A percentile compares a stretch with the other conserved stretches of the same genome.
Conservation (phyloP, 495 filamentous ascomycete species). For the Trichocladium uniseriatum region DNA sequence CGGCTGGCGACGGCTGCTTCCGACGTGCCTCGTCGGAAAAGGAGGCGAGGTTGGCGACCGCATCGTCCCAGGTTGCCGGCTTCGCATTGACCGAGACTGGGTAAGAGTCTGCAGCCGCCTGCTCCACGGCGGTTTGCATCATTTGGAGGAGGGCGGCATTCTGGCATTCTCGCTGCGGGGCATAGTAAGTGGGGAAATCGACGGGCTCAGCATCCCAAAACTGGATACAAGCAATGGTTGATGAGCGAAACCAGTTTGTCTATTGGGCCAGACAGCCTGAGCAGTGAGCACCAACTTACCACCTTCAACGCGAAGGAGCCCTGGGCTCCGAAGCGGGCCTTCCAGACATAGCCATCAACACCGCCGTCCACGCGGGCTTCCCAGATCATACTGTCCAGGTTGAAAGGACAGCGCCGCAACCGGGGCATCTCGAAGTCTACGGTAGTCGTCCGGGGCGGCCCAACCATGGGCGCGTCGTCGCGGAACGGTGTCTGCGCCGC, state of each 20-base stretch:
- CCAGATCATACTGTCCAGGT: not conserved
- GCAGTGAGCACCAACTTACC: not conserved
- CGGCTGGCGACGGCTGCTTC: not conserved
- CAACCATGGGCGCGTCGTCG: slow-evolving; percentile 3
- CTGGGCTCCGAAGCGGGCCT: too few species aligned
- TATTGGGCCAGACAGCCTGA: too few species aligned
- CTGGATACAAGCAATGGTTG: too few species aligned
- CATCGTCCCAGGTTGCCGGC: not conserved
- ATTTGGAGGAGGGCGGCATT: slow-evolving; percentile 3
- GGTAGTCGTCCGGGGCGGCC: not conserved
- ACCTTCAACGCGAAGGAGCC: not conserved
- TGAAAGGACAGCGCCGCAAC: not conserved
- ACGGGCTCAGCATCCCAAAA: not conserved
- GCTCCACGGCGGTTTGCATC: not conserved
- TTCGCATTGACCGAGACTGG: not conserved
- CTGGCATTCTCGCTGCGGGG: slow-evolving; percentile 1
- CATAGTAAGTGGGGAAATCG: not conserved
- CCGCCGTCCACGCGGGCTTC: not conserved
- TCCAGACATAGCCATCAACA: slow-evolving; percentile 1
- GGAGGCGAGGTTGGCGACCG: not conserved
- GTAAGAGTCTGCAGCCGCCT: not conserved
- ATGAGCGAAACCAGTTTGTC: too few species aligned
- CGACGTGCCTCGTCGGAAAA: slow-evolving; percentile 1
- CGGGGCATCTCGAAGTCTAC: not conserved
- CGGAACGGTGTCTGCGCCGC: not conserved